Base-by-base conservation (phyloP, 2,329 filamentous ascomycete genomes). In the Geoglossum cookeanum region DNA sequence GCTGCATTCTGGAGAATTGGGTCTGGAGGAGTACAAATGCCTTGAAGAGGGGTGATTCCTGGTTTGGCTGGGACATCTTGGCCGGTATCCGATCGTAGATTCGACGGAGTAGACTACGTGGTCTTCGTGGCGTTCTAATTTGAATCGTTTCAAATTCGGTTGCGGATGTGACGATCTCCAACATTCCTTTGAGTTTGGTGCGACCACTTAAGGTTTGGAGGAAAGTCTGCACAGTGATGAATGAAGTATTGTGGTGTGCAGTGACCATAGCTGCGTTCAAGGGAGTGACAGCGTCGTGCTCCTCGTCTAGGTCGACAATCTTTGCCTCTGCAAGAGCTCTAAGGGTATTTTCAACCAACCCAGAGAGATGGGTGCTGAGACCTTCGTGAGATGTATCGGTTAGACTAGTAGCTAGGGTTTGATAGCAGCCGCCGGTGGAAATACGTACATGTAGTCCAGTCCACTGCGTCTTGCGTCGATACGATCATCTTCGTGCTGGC, bases 211-310 rank as follows among this genome's bases (percentile, higher is more conserved):
- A 78, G 13, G 92, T 97, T 58, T 98, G 76, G 55, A 98, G 75
- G 76, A 98, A 91, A 0, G 92, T 98, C 72, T 98, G 91, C 90
- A 98, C 98, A 2, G 92, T 98, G 69, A 95, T 87, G 72, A 96
- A 97, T 4, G 91, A 96, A 66, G 98, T 95, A 71, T 96, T 97
- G 78, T 98, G 98, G 76, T 98, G 97, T 1, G 92, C 89, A 8
- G 87, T 89, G 66, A 98, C 97, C 87, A 96, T 96, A 63, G 92
- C 92, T 1, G 91, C 86, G 69, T 98, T 97, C 64, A 95, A 80
- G 13, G 92, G 90, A 17, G 85, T 79, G 49, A 97, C 84, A 0
- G 83, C 83, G 64, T 94, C 91, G 66, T 97, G 91, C 55, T 94
- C 89, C 66, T 95, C 90, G 62, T 97, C 91, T 54, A 95, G 79